Evolutionary conservation across 169 alveolate genomes (phyloP).

Genomic region (Miamiensis avidus): DNA sequence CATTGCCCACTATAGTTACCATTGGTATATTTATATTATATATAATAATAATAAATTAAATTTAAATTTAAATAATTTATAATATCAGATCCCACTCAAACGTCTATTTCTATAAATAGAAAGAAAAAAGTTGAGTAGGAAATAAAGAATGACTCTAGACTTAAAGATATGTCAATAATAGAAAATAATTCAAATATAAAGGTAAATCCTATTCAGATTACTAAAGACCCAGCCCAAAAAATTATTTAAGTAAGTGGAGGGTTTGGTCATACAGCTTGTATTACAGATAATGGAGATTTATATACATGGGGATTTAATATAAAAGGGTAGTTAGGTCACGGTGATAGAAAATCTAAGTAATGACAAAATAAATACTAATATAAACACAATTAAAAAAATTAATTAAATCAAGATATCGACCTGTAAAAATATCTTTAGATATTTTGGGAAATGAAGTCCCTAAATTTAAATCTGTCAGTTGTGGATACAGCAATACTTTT

Average conservation of each 20-base stretch:
- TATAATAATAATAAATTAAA: too few relatives aligned
- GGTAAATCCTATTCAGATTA: too few relatives aligned
- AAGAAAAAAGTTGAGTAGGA: too few relatives aligned
- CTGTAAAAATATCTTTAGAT: conserved; percentile 68
- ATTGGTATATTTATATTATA: neutral
- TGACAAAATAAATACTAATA: too few relatives aligned
- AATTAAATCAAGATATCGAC: conserved; percentile 69
- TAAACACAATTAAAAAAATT: too few relatives aligned
- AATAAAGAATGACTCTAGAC: too few relatives aligned
- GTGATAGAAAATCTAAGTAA: conserved; percentile 70
- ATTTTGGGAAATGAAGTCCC: conserved; percentile 61
- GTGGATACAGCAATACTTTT: conserved; percentile 70
- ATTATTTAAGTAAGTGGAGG: conserved; percentile 81
- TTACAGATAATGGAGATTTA: conserved; percentile 76
- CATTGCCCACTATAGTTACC: conserved; percentile 43
- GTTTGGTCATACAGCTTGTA: conserved; percentile 86
- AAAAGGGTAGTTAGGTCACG: conserved; percentile 88
- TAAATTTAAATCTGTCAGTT: conserved; percentile 63
- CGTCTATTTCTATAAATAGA: too few relatives aligned
- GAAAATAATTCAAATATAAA: too few relatives aligned
- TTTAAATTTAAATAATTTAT: neutral
- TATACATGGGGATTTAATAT: conserved; percentile 89
- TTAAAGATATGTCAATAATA: too few relatives aligned
- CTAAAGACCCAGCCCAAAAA: conserved; percentile 42
- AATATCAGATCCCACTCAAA: conserved; percentile 34